phyloP scores from a whole-genome alignment of 352 stramenopile species.

The Pythium aristosporum region DNA sequence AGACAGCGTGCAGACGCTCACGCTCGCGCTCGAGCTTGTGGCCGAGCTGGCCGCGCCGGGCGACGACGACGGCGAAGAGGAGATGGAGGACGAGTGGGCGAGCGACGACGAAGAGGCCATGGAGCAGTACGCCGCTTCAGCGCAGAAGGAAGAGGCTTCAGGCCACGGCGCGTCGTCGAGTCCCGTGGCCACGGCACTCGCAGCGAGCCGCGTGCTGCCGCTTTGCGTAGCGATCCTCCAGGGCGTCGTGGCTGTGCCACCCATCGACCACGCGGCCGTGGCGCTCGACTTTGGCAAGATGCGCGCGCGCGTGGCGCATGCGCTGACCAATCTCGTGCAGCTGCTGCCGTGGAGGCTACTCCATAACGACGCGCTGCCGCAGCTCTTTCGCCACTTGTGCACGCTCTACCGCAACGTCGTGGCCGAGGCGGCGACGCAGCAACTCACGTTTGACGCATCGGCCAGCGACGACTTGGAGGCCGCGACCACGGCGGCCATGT shows the following conservation, averaged over 20 bases:
- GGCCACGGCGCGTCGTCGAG: constrained; percentile 13
- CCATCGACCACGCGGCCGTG: constrained; percentile 47
- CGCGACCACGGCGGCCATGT: constrained; percentile 69
- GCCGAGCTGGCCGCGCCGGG: constrained; percentile 55
- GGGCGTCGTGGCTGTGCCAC: constrained; percentile 69
- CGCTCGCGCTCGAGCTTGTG: constrained; percentile 72
- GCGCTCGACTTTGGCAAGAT: constrained; percentile 76
- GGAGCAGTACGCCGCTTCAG: constrained; percentile 70
- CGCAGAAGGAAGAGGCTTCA: constrained; percentile 38
- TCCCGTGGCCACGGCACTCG: constrained; percentile 36
- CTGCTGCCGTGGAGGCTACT: constrained; percentile 51
- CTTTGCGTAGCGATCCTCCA: constrained; percentile 72
- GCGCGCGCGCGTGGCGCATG: constrained; percentile 77
- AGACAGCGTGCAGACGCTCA: constrained; percentile 80
- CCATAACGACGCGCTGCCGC: constrained; percentile 51
- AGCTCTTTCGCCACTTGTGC: constrained; percentile 80
- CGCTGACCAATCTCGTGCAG: constrained; percentile 81
- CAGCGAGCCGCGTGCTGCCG: constrained; percentile 47
- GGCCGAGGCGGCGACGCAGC: constrained; percentile 34
- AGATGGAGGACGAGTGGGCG: constrained; percentile 82
- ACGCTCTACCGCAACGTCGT: constrained; percentile 71
- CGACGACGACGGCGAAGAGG: constrained; percentile 58
- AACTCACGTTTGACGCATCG: constrained; percentile 39
- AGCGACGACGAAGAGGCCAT: constrained; percentile 89
- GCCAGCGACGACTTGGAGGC: constrained; percentile 65